Evolutionary conservation across 768 basidiomycete species (phyloP).

Genomic region (Mycena rosella): DNA sequence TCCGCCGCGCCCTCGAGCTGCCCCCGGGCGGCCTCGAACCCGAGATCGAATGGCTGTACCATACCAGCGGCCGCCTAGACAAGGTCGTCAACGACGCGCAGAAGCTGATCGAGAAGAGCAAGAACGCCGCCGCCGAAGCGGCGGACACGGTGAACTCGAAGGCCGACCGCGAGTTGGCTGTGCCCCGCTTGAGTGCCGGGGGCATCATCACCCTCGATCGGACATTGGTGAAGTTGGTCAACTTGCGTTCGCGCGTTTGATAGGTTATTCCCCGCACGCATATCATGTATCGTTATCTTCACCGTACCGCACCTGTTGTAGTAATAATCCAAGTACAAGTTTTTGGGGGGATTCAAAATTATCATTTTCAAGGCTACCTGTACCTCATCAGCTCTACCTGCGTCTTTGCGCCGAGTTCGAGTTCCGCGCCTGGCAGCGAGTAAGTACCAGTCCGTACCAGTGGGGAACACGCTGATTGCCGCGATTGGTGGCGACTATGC

Average conservation of each 20-base stretch:
- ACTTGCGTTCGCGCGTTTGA: slow-evolving; percentile 20
- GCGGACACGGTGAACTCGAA: slow-evolving; percentile 44
- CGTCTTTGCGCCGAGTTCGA: no score
- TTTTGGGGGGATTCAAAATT: neutral
- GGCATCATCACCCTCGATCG: slow-evolving; percentile 84
- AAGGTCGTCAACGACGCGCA: slow-evolving; percentile 77
- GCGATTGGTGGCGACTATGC: no score
- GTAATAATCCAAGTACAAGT: neutral
- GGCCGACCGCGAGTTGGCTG: slow-evolving; percentile 61
- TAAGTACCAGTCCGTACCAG: no score
- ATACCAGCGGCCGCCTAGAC: slow-evolving; percentile 69
- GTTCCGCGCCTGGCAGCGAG: no score
- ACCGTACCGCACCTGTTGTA: slow-evolving; percentile 23
- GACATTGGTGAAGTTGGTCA: slow-evolving; percentile 71
- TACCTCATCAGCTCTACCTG: no score
- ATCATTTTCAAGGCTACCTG: no score
- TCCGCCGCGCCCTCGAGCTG: slow-evolving; percentile 88
- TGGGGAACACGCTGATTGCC: no score
- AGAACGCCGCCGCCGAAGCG: slow-evolving; percentile 29
- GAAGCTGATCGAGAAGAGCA: slow-evolving; percentile 78
- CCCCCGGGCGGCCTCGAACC: slow-evolving; percentile 77
- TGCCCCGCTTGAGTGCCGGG: slow-evolving; percentile 84
- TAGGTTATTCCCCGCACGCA: neutral
- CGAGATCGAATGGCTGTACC: slow-evolving; percentile 84
- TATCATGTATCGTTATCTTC: slow-evolving; percentile 29